Evolutionary conservation across 257 asterid species (phyloP), one percentile per base, ranked within the genome.

Genomic region (Scutellaria galericulata): DNA sequence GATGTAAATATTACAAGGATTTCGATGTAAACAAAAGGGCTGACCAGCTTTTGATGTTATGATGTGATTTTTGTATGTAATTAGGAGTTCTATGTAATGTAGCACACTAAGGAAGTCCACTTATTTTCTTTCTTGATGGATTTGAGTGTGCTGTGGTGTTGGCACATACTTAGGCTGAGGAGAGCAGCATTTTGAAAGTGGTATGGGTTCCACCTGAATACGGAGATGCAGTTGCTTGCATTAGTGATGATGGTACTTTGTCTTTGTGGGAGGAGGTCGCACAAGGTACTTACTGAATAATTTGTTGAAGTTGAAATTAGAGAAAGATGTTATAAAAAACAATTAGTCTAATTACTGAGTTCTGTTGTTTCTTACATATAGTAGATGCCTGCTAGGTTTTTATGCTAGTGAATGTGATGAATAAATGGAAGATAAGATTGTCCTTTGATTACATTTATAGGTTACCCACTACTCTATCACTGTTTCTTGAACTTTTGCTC

Each of bases 171-270:
- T 79, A 92, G 98, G 98, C 83, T 44, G 57, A 66, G 41, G 89
- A 83, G 72, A 81, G 80, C 71, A 79, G 92, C 89, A 75, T 88
- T 77, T 55, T 68, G 66, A 90, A 90, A 77, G 57, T 92, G 76
- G 90, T 90, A 11, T 92, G 98, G 98, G 85, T 81, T 66, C 98
- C 96, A 41, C 96, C 96, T 8, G 90, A 84, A 72, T 90, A 83
- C 74, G 98, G 98, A 57, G 96, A 92, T 74, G 94, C 89, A 7
- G 84, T 92, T 71, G 96, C 94, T 79, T 93, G 98, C 78, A 66
- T 90, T 71, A 68, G 83, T 72, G 85, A 83, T 45, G 85, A 83
- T 76, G 97, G 98, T 73, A 68, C 78, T 73, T 84, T 90, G 84
- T 84, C 87, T 9, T 78, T 92, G 81, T 92, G 96, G 96, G 96